phyloP scores from a whole-genome alignment of 371 early-diverging fungal genomes.

The Saksenaea oblongispora region DNA sequence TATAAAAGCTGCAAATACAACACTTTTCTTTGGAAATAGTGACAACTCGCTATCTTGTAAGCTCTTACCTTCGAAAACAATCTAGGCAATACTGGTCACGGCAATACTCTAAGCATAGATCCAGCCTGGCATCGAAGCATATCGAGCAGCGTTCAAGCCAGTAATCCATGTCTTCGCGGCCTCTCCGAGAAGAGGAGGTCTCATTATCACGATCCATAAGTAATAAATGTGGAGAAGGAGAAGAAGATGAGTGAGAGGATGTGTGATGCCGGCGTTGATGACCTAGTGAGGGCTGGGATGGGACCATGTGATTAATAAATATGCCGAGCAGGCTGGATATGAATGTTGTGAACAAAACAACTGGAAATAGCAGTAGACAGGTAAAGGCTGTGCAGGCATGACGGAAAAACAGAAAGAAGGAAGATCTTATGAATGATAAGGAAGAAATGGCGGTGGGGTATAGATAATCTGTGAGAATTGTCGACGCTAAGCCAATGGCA shows the following conservation, averaged over 20 bases:
- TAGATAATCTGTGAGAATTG: background rate
- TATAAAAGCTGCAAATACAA: background rate
- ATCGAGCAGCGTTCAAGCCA: constrained; percentile 68
- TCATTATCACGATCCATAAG: constrained; percentile 22
- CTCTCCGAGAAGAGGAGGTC: background rate
- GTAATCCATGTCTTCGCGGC: constrained; percentile 50
- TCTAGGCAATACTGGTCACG: constrained; percentile 69
- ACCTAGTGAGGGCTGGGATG: constrained; percentile 6
- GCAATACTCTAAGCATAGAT: constrained; percentile 65
- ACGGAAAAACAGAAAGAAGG: background rate
- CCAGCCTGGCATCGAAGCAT: constrained; percentile 66
- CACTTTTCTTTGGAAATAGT: background rate
- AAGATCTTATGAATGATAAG: background rate
- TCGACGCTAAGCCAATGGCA: background rate
- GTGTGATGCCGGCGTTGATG: constrained; percentile 5
- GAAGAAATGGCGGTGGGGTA: background rate
- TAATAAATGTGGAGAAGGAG: constrained; percentile 6
- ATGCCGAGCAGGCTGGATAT: constrained; percentile 13
- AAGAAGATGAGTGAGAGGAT: background rate
- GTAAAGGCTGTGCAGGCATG: background rate
- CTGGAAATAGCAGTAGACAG: constrained; percentile 15
- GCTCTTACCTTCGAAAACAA: constrained; percentile 60
- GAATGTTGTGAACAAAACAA: constrained; percentile 16
- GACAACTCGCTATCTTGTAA: no score
- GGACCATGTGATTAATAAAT: constrained; percentile 17